Evolutionary conservation across 441 rosid species (phyloP).

Genomic region (Flueggea neowawraea): DNA sequence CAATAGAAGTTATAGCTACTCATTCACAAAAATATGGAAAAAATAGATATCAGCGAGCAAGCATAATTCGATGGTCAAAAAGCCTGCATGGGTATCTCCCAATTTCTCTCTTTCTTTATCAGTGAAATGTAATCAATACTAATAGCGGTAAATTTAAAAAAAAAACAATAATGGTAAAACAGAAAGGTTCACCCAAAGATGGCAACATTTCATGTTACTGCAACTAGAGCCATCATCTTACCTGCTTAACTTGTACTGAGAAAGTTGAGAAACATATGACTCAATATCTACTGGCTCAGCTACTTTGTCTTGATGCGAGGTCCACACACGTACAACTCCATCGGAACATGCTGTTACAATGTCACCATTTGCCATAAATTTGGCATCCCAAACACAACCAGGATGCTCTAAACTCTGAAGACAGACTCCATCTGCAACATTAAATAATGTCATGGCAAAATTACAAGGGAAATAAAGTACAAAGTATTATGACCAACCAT

Average conservation of each 20-base stretch:
- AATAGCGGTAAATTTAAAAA: no score
- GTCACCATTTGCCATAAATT: constrained; percentile 91
- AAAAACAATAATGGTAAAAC: background rate
- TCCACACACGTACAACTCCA: constrained; percentile 87
- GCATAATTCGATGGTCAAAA: no score
- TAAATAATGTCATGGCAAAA: constrained; percentile 17
- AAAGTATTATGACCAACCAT: constrained; percentile 78
- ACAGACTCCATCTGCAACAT: constrained; percentile 83
- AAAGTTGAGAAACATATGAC: constrained; percentile 66
- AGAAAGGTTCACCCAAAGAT: no score
- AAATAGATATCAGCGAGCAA: background rate
- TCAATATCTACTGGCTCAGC: constrained; percentile 70
- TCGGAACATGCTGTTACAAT: constrained; percentile 97
- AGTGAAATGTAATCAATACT: no score
- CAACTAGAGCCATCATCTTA: constrained; percentile 22
- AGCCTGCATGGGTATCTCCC: no score
- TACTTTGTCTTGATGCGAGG: constrained; percentile 51
- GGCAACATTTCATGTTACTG: background rate
- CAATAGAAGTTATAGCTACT: background rate
- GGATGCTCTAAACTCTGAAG: constrained; percentile 97
- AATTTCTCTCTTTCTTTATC: no score
- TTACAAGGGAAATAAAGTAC: constrained; percentile 7
- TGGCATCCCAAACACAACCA: constrained; percentile 98
- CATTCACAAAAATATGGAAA: constrained; percentile 2
- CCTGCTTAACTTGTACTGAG: constrained; percentile 85